Base-by-base conservation (phyloP, 2,329 filamentous ascomycete genomes). In the Didymella sp. region DNA sequence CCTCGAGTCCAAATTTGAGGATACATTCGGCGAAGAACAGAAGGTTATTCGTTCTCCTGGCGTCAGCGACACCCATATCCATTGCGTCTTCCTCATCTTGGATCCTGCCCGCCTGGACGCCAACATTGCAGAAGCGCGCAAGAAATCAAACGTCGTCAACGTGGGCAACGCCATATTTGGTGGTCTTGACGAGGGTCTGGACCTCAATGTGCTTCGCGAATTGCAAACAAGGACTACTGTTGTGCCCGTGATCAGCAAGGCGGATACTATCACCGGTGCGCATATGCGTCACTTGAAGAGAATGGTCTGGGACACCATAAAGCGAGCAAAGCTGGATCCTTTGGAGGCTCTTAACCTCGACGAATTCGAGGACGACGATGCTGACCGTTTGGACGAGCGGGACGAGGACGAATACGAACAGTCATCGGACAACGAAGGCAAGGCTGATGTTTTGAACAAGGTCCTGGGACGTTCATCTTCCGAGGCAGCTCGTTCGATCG, bases 1-100 rank as follows among this genome's bases (percentile, higher is more conserved):
- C 79, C 82, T 99, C 58, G 95, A 99, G 81, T 94, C 90, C 81
- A 98, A 98, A 77, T 99, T 99, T 68, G 94, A 99, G 76, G 95
- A 99, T 72, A 98, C 95, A 0, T 96, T 99, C 74, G 87, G 87
- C 45, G 95, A 99, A 78, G 95, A 99, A 81, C 96, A 96, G 85
- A 98, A 97, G 81, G 93, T 99, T 43, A 84, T 97, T 60, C 90
- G 95, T 69, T 92, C 93, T 50, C 94, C 95, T 24, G 94, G 93
- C 53, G 90, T 91, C 63, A 91, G 92, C 74, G 95, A 99, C 80
- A 97, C 94, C 47, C 95, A 99, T 76, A 96, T 99, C 64, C 95
- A 99, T 75, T 96, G 92, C 65, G 92, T 92, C 51, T 96, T 99
- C 78, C 83, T 98, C 53, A 81, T 99, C 52, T 86, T 99, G 51